Evolutionary conservation across 306 rosid genomes (phyloP).

Genomic region (Lotus japonicus): DNA sequence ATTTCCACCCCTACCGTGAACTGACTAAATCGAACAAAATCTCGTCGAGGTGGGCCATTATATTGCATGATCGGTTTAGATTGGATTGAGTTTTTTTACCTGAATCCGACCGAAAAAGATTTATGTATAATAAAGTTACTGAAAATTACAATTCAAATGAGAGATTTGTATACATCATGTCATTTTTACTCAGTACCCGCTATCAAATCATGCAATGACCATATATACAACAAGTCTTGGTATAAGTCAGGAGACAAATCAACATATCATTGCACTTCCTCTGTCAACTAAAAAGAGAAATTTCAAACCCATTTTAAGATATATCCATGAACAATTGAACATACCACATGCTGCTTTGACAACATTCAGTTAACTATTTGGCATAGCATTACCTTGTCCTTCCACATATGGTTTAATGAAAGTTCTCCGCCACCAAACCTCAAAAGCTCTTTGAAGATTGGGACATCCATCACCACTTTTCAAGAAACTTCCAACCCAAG

Average conservation of each 20-base stretch:
- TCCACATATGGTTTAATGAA: slow-evolving; percentile 64
- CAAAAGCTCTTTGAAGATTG: slow-evolving; percentile 86
- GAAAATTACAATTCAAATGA: slow-evolving; percentile 12
- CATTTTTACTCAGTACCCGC: not conserved
- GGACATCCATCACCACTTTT: slow-evolving; percentile 87
- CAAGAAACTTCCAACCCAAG: slow-evolving; percentile 80
- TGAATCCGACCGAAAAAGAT: too few species aligned
- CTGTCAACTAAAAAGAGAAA: not conserved
- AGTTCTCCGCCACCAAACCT: slow-evolving; percentile 96
- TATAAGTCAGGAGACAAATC: slow-evolving; percentile 18
- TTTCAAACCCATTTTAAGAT: not conserved
- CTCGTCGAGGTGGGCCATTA: too few species aligned
- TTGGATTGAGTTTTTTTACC: too few species aligned
- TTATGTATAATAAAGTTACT: not conserved
- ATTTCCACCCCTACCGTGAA: too few species aligned
- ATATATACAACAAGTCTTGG: slow-evolving; percentile 13
- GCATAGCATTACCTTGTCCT: slow-evolving; percentile 40
- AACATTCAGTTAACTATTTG: slow-evolving; percentile 39
- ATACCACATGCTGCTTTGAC: slow-evolving; percentile 23
- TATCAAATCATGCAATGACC: not conserved
- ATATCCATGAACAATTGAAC: not conserved
- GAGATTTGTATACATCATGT: slow-evolving; percentile 3
- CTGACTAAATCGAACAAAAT: too few species aligned
- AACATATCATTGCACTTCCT: slow-evolving; percentile 11
- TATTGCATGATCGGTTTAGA: too few species aligned